phyloP scores from a whole-genome alignment of 176 grass and related monocot genomes.

The Tillandsia leiboldiana region DNA sequence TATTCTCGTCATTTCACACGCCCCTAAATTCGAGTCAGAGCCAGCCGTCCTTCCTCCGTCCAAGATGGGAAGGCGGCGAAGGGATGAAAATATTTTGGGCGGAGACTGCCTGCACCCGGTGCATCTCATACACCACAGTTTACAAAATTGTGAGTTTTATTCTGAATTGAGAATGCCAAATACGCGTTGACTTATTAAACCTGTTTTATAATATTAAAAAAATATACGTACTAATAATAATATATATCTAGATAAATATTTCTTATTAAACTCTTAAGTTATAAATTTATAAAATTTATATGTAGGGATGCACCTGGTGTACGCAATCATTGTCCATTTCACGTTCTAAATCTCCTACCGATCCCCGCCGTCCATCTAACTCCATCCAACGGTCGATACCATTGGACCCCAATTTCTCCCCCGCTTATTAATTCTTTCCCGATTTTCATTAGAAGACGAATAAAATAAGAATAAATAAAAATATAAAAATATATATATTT shows the following conservation, averaged over 20 bases:
- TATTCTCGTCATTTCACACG: neutral
- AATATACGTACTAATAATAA: too few species aligned
- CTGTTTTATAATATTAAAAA: too few species aligned
- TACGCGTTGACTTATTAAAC: too few species aligned
- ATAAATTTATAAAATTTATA: too few species aligned
- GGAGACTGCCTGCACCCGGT: too few species aligned
- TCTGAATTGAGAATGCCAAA: too few species aligned
- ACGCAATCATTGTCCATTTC: too few species aligned
- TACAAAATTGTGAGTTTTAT: too few species aligned
- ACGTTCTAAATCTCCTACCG: neutral
- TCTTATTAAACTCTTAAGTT: too few species aligned
- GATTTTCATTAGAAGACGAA: neutral
- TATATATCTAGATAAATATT: too few species aligned
- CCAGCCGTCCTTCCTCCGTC: conserved; percentile 20
- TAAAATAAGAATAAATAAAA: neutral
- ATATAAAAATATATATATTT: neutral
- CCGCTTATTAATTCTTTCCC: neutral
- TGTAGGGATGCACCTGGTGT: too few species aligned
- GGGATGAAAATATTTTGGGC: neutral
- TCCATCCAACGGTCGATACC: conserved; percentile 9
- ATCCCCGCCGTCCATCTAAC: neutral
- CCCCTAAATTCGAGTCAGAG: neutral
- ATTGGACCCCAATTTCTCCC: neutral
- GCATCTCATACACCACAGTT: too few species aligned
- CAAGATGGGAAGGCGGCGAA: conserved; percentile 10